Percentiles rank a stretch among this genome's conserved stretches.
Evolutionary conservation across 805 yeast species (phyloP).

Genomic region (Wickerhamomyces rabaulensis): DNA sequence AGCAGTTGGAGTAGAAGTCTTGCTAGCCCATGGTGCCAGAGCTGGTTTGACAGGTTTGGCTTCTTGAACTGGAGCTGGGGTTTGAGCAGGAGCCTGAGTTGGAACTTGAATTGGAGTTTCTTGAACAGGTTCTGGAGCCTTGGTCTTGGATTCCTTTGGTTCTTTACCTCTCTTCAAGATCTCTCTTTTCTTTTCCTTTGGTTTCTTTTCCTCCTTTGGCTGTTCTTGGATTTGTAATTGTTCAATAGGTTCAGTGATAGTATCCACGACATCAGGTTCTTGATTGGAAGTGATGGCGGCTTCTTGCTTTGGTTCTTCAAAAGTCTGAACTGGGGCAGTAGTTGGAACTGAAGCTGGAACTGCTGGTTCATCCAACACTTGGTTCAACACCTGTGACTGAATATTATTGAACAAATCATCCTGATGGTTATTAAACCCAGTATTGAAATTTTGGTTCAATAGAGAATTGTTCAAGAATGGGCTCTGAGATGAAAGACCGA

Average conservation of each 20-base stretch:
- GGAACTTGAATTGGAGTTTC: not conserved
- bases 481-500: conserved; percentile 11
- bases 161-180: not conserved
- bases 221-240: not conserved
- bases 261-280: not conserved
- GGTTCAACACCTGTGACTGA: conserved; percentile 36
- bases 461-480: conserved; percentile 8
- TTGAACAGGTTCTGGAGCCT: not conserved
- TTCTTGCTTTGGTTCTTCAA: not conserved
- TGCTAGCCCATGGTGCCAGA: conserved; percentile 52
- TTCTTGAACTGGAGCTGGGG: not conserved
- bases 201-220: not conserved
- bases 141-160: conserved; percentile 1
- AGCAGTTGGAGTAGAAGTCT: conserved; percentile 15
- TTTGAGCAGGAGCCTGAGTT: not conserved
- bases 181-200: not conserved
- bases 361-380: conserved; percentile 25
- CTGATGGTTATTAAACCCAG: conserved; percentile 3
- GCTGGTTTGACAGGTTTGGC: not conserved
- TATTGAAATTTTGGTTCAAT: not conserved
- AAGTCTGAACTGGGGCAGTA: not conserved
- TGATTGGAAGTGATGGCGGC: not conserved
- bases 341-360: not conserved
- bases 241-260: not conserved
- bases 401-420: conserved; percentile 32